Evolutionary conservation across 495 filamentous ascomycete species (phyloP), one percentile per base, ranked within the genome.

Genomic region (Cetradonia linearis): DNA sequence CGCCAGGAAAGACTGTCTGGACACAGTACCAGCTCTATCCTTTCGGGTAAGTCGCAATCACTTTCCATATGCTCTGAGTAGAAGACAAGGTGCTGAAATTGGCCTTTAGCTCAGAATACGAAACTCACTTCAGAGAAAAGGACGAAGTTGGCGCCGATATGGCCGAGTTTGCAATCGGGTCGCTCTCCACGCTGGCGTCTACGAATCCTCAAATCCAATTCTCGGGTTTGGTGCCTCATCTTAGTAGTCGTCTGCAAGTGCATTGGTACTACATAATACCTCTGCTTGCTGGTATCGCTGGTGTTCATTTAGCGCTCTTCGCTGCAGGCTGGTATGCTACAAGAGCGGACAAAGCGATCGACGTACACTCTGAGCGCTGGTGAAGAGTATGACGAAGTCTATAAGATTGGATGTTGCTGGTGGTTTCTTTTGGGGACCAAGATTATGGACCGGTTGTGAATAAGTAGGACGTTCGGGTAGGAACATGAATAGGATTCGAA

Each of bases 91-190:
- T n/a, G n/a, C n/a, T n/a, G n/a, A n/a, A n/a, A n/a, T n/a, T n/a
- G n/a, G n/a, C n/a, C 11, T 34, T 16, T 18, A 65, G 60, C 18
- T 62, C 66, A 18, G 18, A 44, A 37, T 68, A 64, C 64, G 66
- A 68, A 60, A 59, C 54, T 27, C 49, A 62, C 48, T 18, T 58
- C 16, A 54, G 47, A 34, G 20, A 18, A 20, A 36, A 27, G 2
- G 33, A 66, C 16, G 31, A 42, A 34, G 33, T 68, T 0, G 66
- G 66, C 6, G 42, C 57, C 11, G 50, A 47, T n/a, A 66, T 68
- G 57, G 57, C 66, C 13, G 42, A 64, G 42, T 68, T 66, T 20
- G 61, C 66, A 11, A 63, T 68, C 13, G 66, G 61, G 10, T 67
- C 60, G 55, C 57, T 68, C 28, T 34, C 64, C 11, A 31, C 13